A percentile compares a stretch with the other conserved stretches of the same genome.
These are phyloP conservation scores for Sclerotinia trifoliorum DNA, from an alignment of 2,329 filamentous ascomycete species.

Conservation along the genomic window DNA sequence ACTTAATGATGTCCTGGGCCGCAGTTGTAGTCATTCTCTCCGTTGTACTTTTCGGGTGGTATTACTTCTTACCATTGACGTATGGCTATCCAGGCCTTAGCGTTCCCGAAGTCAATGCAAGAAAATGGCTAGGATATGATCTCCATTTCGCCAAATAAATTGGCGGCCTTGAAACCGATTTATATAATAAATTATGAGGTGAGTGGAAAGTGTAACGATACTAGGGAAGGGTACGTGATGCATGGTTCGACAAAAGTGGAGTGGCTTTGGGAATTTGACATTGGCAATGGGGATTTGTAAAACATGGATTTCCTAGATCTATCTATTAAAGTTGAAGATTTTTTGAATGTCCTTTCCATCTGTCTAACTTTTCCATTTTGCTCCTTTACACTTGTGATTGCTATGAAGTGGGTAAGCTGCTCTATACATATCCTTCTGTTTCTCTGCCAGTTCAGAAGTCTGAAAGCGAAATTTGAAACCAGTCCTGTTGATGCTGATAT, in stretches of 20 bases:
- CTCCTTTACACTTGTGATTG: background rate
- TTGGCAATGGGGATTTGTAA: conserved; percentile 1
- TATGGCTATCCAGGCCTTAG: conserved; percentile 89
- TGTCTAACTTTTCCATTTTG: background rate
- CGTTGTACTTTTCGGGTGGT: conserved; percentile 73
- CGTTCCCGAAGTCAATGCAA: conserved; percentile 72
- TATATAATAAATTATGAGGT: background rate
- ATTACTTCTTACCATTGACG: conserved; percentile 91
- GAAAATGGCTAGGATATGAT: conserved; percentile 97
- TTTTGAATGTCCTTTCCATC: background rate
- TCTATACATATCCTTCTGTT: too few species aligned
- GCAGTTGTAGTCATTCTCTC: conserved; percentile 69
- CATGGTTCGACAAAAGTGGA: background rate
- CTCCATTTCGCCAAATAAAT: conserved; percentile 92
- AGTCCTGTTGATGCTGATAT: too few species aligned
- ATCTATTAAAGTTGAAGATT: background rate
- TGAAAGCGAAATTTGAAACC: too few species aligned
- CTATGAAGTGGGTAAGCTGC: background rate
- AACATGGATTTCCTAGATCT: conserved; percentile 8
- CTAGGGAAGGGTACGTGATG: background rate
- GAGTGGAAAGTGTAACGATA: conserved; percentile 5
- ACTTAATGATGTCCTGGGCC: conserved; percentile 74
- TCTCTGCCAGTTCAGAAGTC: too few species aligned
- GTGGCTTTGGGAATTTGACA: conserved; percentile 3
- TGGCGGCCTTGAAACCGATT: too few species aligned